These are phyloP conservation scores for Diaporthe citri DNA, from an alignment of 2,329 filamentous ascomycete genomes.

Conservation along the genomic window DNA sequence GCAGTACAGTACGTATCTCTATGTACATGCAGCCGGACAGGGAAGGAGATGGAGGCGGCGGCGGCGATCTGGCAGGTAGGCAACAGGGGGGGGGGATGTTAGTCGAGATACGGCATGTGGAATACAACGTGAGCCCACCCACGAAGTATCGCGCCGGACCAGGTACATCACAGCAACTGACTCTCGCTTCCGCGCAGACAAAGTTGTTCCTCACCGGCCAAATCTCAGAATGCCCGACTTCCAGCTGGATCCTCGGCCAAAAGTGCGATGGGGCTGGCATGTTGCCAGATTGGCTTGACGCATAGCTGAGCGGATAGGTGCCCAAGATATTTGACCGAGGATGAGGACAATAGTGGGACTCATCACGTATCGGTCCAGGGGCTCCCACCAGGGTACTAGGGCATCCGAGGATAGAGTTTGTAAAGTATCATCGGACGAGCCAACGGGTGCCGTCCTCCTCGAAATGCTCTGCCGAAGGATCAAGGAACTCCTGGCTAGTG, in stretches of 20 bases:
- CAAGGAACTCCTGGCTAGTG: constrained; percentile 41
- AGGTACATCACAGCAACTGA: constrained; percentile 36
- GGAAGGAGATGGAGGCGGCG: constrained; percentile 60
- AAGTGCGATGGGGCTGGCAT: constrained; percentile 30
- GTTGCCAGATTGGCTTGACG: constrained; percentile 6
- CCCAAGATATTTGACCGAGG: constrained; percentile 40
- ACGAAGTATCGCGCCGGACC: constrained; percentile 32
- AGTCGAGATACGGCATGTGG: constrained; percentile 40
- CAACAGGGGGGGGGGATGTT: constrained; percentile 42
- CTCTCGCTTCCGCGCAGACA: constrained; percentile 25
- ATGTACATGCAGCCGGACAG: constrained; percentile 60
- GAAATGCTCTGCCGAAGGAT: constrained; percentile 40
- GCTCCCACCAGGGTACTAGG: constrained; percentile 33
- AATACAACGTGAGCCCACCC: constrained; percentile 39
- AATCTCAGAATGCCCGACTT: constrained; percentile 10
- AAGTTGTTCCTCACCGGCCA: constrained; percentile 19
- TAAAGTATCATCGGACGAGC: constrained; percentile 39
- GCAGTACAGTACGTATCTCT: constrained; percentile 39
- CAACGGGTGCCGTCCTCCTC: constrained; percentile 37
- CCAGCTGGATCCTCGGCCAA: constrained; percentile 4
- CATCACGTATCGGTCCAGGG: constrained; percentile 24
- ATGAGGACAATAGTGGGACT: constrained; percentile 34
- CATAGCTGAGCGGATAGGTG: constrained; percentile 19
- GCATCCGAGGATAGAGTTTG: constrained; percentile 41
- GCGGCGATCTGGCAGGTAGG: constrained; percentile 53